Conservation (phyloP, 306 rosid species). For the Citrullus colocynthis region DNA sequence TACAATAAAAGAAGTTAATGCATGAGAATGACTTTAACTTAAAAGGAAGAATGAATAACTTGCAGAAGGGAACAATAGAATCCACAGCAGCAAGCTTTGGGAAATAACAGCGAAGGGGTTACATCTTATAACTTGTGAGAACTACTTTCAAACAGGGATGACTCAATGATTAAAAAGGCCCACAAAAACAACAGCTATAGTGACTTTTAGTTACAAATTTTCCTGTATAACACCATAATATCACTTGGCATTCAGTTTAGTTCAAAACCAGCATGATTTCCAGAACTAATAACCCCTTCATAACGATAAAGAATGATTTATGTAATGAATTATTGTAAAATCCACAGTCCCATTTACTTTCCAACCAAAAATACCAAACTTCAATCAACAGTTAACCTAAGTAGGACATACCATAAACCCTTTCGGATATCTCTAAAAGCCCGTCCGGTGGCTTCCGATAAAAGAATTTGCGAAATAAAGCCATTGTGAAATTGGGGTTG, state of each 20-base stretch:
- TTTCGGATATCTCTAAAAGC: conserved; percentile 82
- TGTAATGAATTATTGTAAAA: background rate
- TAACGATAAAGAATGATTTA: background rate
- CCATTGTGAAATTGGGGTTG: conserved; percentile 36
- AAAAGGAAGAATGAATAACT: background rate
- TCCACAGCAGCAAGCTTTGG: background rate
- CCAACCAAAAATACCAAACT: conserved; percentile 7
- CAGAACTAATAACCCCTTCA: background rate
- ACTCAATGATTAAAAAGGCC: conserved; percentile 3
- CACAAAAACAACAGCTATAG: conserved; percentile 1
- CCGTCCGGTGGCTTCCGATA: conserved; percentile 97
- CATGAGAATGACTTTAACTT: background rate
- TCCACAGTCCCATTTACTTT: conserved; percentile 7
- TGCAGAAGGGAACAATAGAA: background rate
- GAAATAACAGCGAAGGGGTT: background rate
- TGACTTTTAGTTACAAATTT: background rate
- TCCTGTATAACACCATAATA: background rate
- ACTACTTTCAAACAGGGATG: background rate
- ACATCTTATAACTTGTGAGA: background rate
- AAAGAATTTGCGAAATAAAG: conserved; percentile 81
- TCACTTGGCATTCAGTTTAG: background rate
- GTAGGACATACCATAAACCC: conserved; percentile 75
- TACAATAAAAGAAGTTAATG: background rate
- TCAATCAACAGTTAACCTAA: conserved; percentile 10
- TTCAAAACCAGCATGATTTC: background rate